Conservation (phyloP, 352 stramenopile species). For the Phytophthora litchii region DNA sequence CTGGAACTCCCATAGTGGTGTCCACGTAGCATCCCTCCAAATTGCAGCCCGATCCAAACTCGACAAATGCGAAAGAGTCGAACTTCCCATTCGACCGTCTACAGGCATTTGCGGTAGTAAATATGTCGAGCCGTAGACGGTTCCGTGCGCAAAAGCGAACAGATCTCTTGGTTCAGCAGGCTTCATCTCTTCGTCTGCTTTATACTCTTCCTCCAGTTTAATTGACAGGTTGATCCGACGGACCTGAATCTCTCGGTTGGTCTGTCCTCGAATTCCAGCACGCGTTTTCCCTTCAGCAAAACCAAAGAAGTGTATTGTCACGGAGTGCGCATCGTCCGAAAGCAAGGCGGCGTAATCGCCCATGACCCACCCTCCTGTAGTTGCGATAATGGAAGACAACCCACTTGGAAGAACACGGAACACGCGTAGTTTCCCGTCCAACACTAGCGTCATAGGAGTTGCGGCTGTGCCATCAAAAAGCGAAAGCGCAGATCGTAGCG, state of each 20-base stretch:
- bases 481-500: constrained; percentile 13
- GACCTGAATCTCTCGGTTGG: not conserved
- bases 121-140: constrained; percentile 9
- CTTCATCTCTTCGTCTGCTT: not conserved
- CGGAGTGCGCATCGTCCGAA: not conserved
- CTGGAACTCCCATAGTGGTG: constrained; percentile 6
- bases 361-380: constrained; percentile 15
- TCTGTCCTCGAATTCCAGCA: not conserved
- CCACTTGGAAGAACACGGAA: constrained; percentile 40
- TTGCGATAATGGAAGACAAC: constrained; percentile 16
- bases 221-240: constrained; percentile 8
- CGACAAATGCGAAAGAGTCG: not conserved
- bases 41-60: constrained; percentile 3
- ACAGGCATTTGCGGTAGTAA: not conserved
- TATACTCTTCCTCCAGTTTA: constrained; percentile 4
- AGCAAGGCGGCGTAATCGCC: constrained; percentile 19
- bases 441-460: constrained; percentile 26
- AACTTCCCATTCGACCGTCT: not conserved
- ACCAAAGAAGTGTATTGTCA: constrained; percentile 14
- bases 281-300: constrained; percentile 2
- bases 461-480: not conserved
- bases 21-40: constrained; percentile 13
- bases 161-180: not conserved
- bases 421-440: constrained; percentile 32
- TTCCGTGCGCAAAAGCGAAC: constrained; percentile 13